phyloP scores from a whole-genome alignment of 179 eudicot genomes.

The Heliamphora pulchella region DNA sequence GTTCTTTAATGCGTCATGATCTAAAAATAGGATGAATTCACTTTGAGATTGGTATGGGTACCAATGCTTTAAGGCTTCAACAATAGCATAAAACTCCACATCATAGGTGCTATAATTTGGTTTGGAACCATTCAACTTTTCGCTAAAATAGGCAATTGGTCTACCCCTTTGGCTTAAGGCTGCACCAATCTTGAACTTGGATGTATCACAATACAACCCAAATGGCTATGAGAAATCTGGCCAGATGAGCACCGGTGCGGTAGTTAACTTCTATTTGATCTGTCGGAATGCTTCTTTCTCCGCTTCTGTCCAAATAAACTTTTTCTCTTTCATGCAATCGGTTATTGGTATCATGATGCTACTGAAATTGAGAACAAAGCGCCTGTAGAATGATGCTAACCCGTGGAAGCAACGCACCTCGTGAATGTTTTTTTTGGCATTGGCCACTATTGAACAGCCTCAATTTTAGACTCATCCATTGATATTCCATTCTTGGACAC shows the following conservation, averaged over 20 bases:
- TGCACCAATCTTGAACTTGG: not conserved
- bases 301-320: not conserved
- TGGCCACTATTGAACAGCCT: not conserved
- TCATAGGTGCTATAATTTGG: not conserved
- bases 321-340: not conserved
- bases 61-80: not conserved
- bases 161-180: not conserved
- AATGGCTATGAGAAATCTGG: not conserved
- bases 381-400: not conserved
- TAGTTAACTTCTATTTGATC: not conserved
- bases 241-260: not conserved
- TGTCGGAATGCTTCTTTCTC: not conserved
- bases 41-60: not conserved
- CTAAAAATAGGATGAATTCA: not conserved
- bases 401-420: not conserved
- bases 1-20: conserved; percentile 6
- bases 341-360: not conserved
- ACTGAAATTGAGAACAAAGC: not conserved
- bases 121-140: not conserved
- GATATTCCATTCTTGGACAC: not conserved
- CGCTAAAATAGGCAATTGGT: not conserved
- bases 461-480: not conserved
- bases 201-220: not conserved
- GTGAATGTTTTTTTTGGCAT: not conserved
- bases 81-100: conserved; percentile 2